phyloP scores from a whole-genome alignment of 2,329 filamentous ascomycete species.

The Domatiomyces catenatus region DNA sequence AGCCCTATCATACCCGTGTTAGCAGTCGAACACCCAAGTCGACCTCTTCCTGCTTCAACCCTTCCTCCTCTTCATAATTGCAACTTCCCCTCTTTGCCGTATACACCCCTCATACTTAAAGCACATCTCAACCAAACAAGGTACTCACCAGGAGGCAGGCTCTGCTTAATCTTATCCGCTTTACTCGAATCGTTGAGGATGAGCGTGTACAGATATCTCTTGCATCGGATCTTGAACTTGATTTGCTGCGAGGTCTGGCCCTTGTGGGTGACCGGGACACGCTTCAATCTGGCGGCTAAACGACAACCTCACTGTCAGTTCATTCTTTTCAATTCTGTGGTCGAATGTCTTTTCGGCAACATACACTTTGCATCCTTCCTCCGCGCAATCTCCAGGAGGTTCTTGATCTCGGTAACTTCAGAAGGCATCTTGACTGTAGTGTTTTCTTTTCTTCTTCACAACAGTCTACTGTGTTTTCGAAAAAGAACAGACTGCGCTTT shows the following conservation, averaged over 20 bases:
- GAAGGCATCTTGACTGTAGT: conserved; percentile 75
- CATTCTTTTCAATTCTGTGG: conserved; percentile 3
- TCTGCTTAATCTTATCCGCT: conserved; percentile 99
- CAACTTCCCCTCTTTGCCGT: background rate
- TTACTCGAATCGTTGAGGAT: conserved; percentile 97
- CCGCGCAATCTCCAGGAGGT: conserved; percentile 99
- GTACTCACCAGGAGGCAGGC: conserved; percentile 80
- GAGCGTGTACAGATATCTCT: conserved; percentile 90
- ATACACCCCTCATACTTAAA: background rate
- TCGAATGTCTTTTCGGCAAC: conserved; percentile 31
- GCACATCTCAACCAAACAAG: background rate
- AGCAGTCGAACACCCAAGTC: conserved; percentile 2
- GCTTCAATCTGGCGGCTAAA: conserved; percentile 50
- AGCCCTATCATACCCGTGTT: conserved; percentile 9
- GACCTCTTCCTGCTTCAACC: background rate
- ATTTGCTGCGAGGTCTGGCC: conserved; percentile 30
- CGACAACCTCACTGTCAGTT: background rate
- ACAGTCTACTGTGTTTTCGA: too few relatives aligned
- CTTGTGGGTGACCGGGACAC: conserved; percentile 75
- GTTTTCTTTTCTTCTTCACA: too few relatives aligned
- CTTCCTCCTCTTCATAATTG: too few relatives aligned
- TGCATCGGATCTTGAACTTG: conserved; percentile 99
- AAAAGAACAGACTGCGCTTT: background rate
- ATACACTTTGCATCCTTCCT: conserved; percentile 98
- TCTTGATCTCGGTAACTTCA: conserved; percentile 96